These are phyloP conservation scores for Setaria viridis DNA, from an alignment of 202 grass and related monocot species.

Conservation along the genomic window DNA sequence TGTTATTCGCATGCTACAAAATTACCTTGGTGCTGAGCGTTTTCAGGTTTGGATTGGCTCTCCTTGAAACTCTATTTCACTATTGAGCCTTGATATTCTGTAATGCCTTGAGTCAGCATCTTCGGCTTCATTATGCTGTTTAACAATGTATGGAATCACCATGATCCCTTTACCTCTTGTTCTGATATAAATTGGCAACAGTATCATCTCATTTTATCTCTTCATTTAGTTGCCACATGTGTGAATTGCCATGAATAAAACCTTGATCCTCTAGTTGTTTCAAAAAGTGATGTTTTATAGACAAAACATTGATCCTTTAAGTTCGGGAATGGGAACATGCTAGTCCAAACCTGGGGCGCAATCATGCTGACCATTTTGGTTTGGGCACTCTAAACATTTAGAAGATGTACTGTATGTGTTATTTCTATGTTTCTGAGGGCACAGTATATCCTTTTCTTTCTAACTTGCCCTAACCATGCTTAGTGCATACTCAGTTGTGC, in stretches of 20 bases:
- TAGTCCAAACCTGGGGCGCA: background rate
- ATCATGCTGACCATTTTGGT: background rate
- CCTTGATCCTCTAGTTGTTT: constrained; percentile 8
- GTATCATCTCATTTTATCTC: constrained; percentile 16
- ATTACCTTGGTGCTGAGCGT: constrained; percentile 78
- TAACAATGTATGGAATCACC: constrained; percentile 9
- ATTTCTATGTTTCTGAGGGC: background rate
- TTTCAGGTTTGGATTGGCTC: constrained; percentile 73
- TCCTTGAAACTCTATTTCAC: constrained; percentile 25
- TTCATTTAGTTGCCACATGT: constrained; percentile 29
- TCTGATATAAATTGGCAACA: constrained; percentile 26
- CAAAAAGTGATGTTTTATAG: constrained; percentile 4
- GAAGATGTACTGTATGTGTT: background rate
- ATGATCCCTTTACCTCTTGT: background rate
- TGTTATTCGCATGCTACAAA: constrained; percentile 91
- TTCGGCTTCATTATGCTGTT: constrained; percentile 1
- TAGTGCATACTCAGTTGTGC: constrained; percentile 8
- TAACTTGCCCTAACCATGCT: constrained; percentile 12
- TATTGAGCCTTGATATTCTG: constrained; percentile 21
- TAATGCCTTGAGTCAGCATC: constrained; percentile 11
- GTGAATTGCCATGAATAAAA: constrained; percentile 26
- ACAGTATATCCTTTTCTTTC: background rate
- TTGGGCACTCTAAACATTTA: background rate
- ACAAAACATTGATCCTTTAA: background rate
- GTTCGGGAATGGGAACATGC: background rate